A percentile compares a stretch with the other conserved stretches of the same genome.
phyloP scores from a whole-genome alignment of 306 rosid species.

The Corylus americana region DNA sequence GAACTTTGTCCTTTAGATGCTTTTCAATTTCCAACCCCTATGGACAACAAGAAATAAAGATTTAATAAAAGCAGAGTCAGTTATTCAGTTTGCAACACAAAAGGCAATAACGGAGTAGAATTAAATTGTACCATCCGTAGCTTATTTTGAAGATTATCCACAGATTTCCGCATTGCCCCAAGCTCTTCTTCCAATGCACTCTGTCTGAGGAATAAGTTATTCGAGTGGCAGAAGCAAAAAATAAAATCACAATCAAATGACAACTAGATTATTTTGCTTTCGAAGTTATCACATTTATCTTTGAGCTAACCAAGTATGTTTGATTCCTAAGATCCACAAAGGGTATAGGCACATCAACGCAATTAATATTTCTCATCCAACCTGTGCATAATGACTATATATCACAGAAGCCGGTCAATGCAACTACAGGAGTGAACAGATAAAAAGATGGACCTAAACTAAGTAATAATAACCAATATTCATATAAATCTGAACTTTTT shows the following conservation, averaged over 20 bases:
- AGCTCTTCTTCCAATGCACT: conserved; percentile 91
- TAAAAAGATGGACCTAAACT: not conserved
- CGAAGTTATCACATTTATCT: not conserved
- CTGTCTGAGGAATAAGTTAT: conserved; percentile 95
- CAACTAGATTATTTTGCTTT: not conserved
- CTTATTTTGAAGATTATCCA: conserved; percentile 71
- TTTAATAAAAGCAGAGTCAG: not conserved
- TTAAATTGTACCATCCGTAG: conserved; percentile 69
- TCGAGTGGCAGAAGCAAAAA: conserved; percentile 46
- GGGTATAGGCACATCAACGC: not conserved
- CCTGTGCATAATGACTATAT: not conserved
- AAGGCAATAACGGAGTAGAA: conserved; percentile 8
- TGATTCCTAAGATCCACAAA: conserved; percentile 11
- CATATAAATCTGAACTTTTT: not conserved
- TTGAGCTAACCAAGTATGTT: not conserved
- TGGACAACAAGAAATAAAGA: conserved; percentile 35
- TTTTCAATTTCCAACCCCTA: conserved; percentile 97
- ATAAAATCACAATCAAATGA: conserved; percentile 35
- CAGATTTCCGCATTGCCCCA: conserved; percentile 57
- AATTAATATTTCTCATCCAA: not conserved
- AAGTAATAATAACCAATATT: not conserved
- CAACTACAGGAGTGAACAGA: not conserved
- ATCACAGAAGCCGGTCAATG: not conserved
- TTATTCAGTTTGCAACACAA: conserved; percentile 5
- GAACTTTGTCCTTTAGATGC: conserved; percentile 77